Evolutionary conservation across 2,329 filamentous ascomycete genomes (phyloP), one percentile per base, ranked within the genome.

Genomic region (Aspergillus costaricaensis): DNA sequence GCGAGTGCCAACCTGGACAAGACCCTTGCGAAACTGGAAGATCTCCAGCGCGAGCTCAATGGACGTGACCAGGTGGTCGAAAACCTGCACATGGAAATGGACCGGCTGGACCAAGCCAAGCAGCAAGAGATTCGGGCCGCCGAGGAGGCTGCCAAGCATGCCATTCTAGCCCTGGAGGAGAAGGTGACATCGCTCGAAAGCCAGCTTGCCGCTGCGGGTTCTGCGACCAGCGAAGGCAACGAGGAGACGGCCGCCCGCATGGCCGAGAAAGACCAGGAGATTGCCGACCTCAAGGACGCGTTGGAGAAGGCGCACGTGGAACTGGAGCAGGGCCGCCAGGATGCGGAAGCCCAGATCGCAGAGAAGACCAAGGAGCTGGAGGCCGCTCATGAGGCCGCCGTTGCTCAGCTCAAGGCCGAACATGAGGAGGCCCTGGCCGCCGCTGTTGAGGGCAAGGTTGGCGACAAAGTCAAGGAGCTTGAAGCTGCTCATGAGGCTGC

Each of bases 51-150:
- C 47, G 73, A 79, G 62, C 65, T 74, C 49, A 72, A 76, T 62
- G 74, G 70, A 44, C 71, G 69, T 2, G 72, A 75, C 19, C 73
- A 73, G 23, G 75, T 77, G 3, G 73, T 77, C 36, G 73, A 77
- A 23, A 76, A 72, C 36, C 70, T 78, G 21, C 73, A 79, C 51
- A 68, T 68, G 19, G 78, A 80, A 59, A 72, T 75, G 54, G 66
- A 74, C 21, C 73, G 72, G 55, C 58, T 78, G 25, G 67, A 69
- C 36, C 62, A 72, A 27, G 62, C 70, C 23, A 80, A 78, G 57
- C 73, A 76, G 25, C 65, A 77, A 55, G 73, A 74, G 44, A 66
- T 74, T 25, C 67, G 64, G 39, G 71, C 74, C 14, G 74, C 74
- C 19, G 71, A 75, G 49, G 72, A 78, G 21, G 65, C 69, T 43